These are phyloP conservation scores for Microthyrium microscopicum DNA, from an alignment of 2,329 filamentous ascomycete genomes.

Conservation along the genomic window DNA sequence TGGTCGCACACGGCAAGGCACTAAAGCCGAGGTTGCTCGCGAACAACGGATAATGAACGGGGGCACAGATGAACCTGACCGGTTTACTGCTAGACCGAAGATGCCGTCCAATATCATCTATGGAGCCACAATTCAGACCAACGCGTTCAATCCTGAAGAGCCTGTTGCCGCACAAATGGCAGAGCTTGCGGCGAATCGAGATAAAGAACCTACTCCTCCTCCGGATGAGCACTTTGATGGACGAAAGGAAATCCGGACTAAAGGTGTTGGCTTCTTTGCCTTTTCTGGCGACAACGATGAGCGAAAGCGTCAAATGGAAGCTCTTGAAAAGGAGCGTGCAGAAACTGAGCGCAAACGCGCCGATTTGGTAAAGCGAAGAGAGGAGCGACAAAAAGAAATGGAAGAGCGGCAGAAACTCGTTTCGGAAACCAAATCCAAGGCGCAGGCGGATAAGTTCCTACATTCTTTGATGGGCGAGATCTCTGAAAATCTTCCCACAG, in stretches of 20 bases:
- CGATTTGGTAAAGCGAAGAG: slow-evolving; percentile 37
- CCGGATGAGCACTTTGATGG: slow-evolving; percentile 75
- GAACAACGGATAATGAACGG: slow-evolving; percentile 41
- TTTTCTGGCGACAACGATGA: slow-evolving; percentile 63
- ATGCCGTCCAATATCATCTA: slow-evolving; percentile 60
- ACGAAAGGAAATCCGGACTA: slow-evolving; percentile 63
- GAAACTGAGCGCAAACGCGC: slow-evolving; percentile 50
- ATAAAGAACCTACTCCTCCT: slow-evolving; percentile 66
- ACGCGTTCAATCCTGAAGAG: slow-evolving; percentile 66
- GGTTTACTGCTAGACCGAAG: slow-evolving; percentile 49
- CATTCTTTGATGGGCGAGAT: slow-evolving; percentile 33
- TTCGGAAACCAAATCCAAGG: slow-evolving; percentile 40
- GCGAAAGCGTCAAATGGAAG: slow-evolving; percentile 57
- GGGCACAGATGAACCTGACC: slow-evolving; percentile 42
- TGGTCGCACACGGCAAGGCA: slow-evolving; percentile 62
- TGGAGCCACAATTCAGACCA: slow-evolving; percentile 68
- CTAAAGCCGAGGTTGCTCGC: slow-evolving; percentile 48
- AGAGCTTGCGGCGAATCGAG: slow-evolving; percentile 57
- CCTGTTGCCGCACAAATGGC: slow-evolving; percentile 53
- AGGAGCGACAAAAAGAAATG: slow-evolving; percentile 35
- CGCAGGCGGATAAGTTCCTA: slow-evolving; percentile 57
- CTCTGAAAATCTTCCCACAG: no score
- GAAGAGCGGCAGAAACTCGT: slow-evolving; percentile 38
- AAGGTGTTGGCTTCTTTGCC: slow-evolving; percentile 81
- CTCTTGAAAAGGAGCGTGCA: slow-evolving; percentile 47